These are phyloP conservation scores for Leccinum pallidistipes DNA, from an alignment of 1,284 basidiomycete species.

Conservation along the genomic window DNA sequence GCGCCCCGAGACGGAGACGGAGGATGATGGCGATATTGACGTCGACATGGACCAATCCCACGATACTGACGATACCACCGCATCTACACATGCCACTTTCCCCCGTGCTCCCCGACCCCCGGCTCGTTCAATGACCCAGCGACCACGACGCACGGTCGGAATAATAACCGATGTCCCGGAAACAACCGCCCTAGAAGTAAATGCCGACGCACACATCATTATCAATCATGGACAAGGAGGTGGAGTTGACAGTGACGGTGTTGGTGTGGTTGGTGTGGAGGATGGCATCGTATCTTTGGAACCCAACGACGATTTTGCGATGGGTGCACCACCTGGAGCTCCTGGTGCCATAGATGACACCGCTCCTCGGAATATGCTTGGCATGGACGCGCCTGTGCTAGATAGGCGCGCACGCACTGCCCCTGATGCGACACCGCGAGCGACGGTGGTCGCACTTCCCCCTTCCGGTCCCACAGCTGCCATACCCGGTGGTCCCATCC, in stretches of 20 bases:
- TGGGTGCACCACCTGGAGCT: slow-evolving; percentile 83
- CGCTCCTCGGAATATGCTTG: slow-evolving; percentile 27
- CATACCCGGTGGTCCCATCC: slow-evolving; percentile 15
- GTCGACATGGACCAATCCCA: slow-evolving; percentile 49
- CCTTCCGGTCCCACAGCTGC: slow-evolving; percentile 16
- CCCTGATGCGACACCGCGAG: slow-evolving; percentile 44
- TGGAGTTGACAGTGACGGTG: slow-evolving; percentile 41
- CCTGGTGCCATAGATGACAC: slow-evolving; percentile 66
- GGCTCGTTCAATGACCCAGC: slow-evolving; percentile 40
- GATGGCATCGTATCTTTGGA: slow-evolving; percentile 72
- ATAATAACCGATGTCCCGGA: slow-evolving; percentile 58
- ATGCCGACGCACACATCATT: slow-evolving; percentile 64
- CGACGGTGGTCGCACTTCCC: slow-evolving; percentile 38
- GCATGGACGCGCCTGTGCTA: slow-evolving; percentile 28
- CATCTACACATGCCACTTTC: slow-evolving; percentile 33
- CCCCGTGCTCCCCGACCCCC: slow-evolving; percentile 43
- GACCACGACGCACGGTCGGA: slow-evolving; percentile 53
- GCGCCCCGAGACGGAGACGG: slow-evolving; percentile 70
- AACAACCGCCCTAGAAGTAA: slow-evolving; percentile 45
- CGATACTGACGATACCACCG: slow-evolving; percentile 42
- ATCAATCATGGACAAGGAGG: slow-evolving; percentile 56
- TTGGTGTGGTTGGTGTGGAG: slow-evolving; percentile 55
- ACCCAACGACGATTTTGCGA: slow-evolving; percentile 77
- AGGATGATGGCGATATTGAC: slow-evolving; percentile 66
- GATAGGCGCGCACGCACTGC: slow-evolving; percentile 32